These are phyloP conservation scores for Tetradesmus obliquus DNA, from an alignment of 139 green algal species.

Conservation along the genomic window DNA sequence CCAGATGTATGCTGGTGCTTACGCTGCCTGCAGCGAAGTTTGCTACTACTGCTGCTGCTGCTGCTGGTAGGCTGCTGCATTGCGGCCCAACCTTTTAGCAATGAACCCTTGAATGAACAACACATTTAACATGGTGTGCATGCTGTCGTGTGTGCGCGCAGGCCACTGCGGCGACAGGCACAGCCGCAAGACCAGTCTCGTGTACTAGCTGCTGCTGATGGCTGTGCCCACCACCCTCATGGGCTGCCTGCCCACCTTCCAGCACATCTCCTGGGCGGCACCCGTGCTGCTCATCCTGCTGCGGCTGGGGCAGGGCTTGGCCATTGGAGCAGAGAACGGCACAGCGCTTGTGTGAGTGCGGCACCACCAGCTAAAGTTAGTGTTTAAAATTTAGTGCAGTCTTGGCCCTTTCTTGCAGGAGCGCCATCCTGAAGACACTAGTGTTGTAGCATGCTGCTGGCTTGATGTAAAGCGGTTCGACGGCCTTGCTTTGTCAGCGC, in stretches of 20 bases:
- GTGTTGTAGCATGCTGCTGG: too few species aligned
- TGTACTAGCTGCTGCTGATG: slow-evolving; percentile 19
- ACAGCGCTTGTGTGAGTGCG: slow-evolving; percentile 12
- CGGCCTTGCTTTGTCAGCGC: too few species aligned
- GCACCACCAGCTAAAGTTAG: not conserved
- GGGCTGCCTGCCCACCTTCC: slow-evolving; percentile 27
- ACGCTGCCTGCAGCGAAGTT: not conserved
- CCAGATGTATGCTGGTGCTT: not conserved
- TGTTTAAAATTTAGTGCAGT: too few species aligned
- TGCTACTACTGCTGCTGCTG: not conserved
- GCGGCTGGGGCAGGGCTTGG: slow-evolving; percentile 7
- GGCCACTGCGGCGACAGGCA: slow-evolving; percentile 18
- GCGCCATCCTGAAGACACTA: too few species aligned
- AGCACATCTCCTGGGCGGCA: slow-evolving; percentile 14
- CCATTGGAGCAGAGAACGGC: slow-evolving; percentile 30
- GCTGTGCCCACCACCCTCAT: slow-evolving; percentile 17
- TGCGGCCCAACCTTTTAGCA: too few species aligned
- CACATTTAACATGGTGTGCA: too few species aligned
- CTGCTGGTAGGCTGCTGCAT: too few species aligned
- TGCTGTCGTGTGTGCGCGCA: not conserved
- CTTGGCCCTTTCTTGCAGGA: too few species aligned
- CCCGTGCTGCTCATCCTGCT: slow-evolving; percentile 26
- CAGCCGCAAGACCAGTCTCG: slow-evolving; percentile 24
- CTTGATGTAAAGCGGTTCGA: too few species aligned
- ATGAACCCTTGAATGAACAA: too few species aligned